A percentile compares a stretch with the other conserved stretches of the same genome.
Conservation (phyloP, 179 eudicot species). For the Gypsophila paniculata region DNA sequence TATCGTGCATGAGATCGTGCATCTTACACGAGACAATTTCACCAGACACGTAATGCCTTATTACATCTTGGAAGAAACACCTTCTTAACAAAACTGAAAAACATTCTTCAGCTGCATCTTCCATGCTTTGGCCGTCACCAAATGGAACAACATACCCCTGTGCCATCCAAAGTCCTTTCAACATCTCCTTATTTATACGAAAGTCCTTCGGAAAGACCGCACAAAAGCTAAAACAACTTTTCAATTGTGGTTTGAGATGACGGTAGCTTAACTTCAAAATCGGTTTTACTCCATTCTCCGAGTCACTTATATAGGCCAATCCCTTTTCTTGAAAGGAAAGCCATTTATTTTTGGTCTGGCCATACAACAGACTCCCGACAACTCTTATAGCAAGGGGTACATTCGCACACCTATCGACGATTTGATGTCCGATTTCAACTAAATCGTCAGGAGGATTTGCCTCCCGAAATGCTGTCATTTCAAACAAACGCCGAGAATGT, state of each 20-base stretch:
- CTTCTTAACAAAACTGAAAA: slow-evolving; percentile 12
- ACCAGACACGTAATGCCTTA: neutral
- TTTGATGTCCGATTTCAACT: slow-evolving; percentile 12
- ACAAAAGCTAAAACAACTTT: slow-evolving; percentile 10
- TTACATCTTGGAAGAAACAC: slow-evolving; percentile 8
- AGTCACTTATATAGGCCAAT: neutral
- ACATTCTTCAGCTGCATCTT: slow-evolving; percentile 10
- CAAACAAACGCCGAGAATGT: slow-evolving; percentile 2
- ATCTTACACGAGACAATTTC: neutral
- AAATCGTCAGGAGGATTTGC: neutral
- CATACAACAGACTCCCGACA: slow-evolving; percentile 7
- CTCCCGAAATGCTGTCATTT: slow-evolving; percentile 3
- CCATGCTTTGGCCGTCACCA: neutral
- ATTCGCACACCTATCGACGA: slow-evolving; percentile 5
- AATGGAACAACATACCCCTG: slow-evolving; percentile 14
- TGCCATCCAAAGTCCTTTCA: slow-evolving; percentile 16
- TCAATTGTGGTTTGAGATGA: neutral
- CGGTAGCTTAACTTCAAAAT: slow-evolving; percentile 15
- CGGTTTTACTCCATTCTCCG: neutral
- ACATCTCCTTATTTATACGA: neutral
- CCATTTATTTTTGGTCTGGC: slow-evolving; percentile 13
- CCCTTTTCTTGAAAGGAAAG: neutral
- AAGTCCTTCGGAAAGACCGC: slow-evolving; percentile 15
- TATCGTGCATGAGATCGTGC: slow-evolving; percentile 2
- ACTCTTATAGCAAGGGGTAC: slow-evolving; percentile 21